Evolutionary conservation across 1,139 yeast genomes (phyloP).

Genomic region (Protomyces inouyei): DNA sequence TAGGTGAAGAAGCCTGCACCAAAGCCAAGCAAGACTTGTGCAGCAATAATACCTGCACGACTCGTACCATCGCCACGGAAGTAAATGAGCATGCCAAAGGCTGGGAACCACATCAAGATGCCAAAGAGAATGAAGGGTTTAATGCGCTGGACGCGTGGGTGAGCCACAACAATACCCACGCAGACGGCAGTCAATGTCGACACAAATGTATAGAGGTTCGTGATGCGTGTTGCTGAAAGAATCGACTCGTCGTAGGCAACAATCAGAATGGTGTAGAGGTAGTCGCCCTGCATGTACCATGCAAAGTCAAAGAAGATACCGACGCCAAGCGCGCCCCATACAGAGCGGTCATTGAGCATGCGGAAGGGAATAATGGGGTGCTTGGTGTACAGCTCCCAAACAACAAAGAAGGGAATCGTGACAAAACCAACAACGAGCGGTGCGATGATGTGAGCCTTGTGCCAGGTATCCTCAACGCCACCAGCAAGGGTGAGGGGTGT

Average conservation of each 20-base stretch:
- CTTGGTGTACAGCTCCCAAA: slow-evolving; percentile 33
- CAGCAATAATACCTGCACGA: slow-evolving; percentile 29
- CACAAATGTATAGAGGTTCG: slow-evolving; percentile 34
- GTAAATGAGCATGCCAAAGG: slow-evolving; percentile 33
- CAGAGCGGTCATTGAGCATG: slow-evolving; percentile 32
- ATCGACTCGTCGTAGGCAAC: slow-evolving; percentile 31
- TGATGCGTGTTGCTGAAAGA: slow-evolving; percentile 33
- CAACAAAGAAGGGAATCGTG: slow-evolving; percentile 28
- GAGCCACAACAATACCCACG: slow-evolving; percentile 28
- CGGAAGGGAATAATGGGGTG: slow-evolving; percentile 32
- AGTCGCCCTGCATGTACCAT: slow-evolving; percentile 31
- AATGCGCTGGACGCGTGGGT: slow-evolving; percentile 31
- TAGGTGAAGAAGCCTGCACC: slow-evolving; percentile 62
- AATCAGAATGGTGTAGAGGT: slow-evolving; percentile 21
- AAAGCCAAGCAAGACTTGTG: slow-evolving; percentile 49
- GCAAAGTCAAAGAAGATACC: slow-evolving; percentile 34
- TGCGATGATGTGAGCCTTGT: slow-evolving; percentile 38
- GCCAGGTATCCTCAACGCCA: slow-evolving; percentile 36
- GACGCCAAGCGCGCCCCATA: slow-evolving; percentile 33
- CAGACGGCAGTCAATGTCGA: slow-evolving; percentile 33
- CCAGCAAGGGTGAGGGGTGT: slow-evolving; percentile 42
- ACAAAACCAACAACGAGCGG: slow-evolving; percentile 35
- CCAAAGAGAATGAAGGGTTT: slow-evolving; percentile 33
- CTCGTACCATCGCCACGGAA: slow-evolving; percentile 30
- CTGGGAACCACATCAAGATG: slow-evolving; percentile 32